Evolutionary conservation across 257 asterid genomes (phyloP).

Genomic region (Capsicum chinense): DNA sequence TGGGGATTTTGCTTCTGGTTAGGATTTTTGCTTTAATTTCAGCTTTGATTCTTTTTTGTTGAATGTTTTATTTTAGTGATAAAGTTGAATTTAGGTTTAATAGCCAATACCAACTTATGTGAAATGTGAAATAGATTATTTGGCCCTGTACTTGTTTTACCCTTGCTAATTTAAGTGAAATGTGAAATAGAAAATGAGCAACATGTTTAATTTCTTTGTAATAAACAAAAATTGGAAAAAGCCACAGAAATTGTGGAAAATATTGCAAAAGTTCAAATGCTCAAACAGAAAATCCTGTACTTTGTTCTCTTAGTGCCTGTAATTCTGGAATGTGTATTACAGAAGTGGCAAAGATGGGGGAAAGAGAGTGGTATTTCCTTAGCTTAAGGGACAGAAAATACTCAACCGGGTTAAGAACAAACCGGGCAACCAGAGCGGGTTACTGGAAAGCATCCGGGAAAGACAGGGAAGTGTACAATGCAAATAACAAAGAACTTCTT

Average conservation of each 20-base stretch:
- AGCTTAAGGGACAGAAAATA: slow-evolving; percentile 76
- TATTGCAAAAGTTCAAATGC: background rate
- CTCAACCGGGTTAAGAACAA: slow-evolving; percentile 82
- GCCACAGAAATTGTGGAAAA: background rate
- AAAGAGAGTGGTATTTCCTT: slow-evolving; percentile 88
- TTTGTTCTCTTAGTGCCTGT: background rate
- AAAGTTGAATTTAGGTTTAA: no score
- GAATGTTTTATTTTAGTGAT: no score
- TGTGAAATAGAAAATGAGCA: background rate
- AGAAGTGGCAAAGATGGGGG: slow-evolving; percentile 77
- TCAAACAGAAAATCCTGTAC: background rate
- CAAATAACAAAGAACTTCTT: slow-evolving; percentile 37
- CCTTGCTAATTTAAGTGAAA: background rate
- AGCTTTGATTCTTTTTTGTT: no score
- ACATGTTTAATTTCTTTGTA: background rate
- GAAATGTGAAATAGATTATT: no score
- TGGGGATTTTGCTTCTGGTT: no score
- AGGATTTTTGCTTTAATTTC: no score
- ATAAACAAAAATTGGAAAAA: background rate
- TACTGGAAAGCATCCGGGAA: slow-evolving; percentile 91
- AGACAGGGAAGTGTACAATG: slow-evolving; percentile 63
- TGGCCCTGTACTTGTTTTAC: background rate
- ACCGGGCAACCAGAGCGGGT: slow-evolving; percentile 83
- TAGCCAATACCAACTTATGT: no score
- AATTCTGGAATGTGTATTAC: background rate